phyloP scores from a whole-genome alignment of 164 flowering plant genomes.

The Platanus orientalis region DNA sequence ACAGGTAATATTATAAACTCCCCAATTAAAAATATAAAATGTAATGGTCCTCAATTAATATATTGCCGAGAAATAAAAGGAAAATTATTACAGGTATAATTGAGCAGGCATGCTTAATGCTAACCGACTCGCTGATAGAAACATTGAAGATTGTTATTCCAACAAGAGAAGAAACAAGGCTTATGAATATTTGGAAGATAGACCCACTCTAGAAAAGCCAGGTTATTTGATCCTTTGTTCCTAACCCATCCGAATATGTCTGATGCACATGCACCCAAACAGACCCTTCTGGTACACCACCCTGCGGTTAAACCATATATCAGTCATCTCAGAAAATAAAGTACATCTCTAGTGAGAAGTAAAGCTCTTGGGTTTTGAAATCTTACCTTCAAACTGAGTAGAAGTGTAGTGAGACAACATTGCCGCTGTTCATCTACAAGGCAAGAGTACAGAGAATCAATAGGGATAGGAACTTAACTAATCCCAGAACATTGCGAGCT shows the following conservation, averaged over 20 bases:
- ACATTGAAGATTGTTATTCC: neutral
- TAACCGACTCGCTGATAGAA: too few relatives aligned
- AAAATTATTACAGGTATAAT: too few relatives aligned
- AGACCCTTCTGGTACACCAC: constrained; percentile 19
- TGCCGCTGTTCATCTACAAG: constrained; percentile 41
- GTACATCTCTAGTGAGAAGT: neutral
- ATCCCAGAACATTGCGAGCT: too few relatives aligned
- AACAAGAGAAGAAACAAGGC: neutral
- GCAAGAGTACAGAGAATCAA: neutral
- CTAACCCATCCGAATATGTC: constrained; percentile 44
- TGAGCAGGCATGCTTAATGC: too few relatives aligned
- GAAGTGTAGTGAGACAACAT: constrained; percentile 36
- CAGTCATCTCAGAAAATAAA: neutral
- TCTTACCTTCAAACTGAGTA: constrained; percentile 42
- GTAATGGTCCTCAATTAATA: too few relatives aligned
- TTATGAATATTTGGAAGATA: neutral
- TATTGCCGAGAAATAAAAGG: too few relatives aligned
- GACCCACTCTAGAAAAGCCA: constrained; percentile 35
- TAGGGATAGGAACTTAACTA: neutral
- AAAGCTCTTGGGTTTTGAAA: neutral
- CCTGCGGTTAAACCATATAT: constrained; percentile 16
- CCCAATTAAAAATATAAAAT: too few relatives aligned
- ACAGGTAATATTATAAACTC: too few relatives aligned
- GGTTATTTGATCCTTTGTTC: constrained; percentile 19
- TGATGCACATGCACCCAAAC: constrained; percentile 58